A percentile compares a stretch with the other conserved stretches of the same genome.
These are phyloP conservation scores for Euphorbia corollata DNA, from an alignment of 441 rosid species.

Conservation along the genomic window DNA sequence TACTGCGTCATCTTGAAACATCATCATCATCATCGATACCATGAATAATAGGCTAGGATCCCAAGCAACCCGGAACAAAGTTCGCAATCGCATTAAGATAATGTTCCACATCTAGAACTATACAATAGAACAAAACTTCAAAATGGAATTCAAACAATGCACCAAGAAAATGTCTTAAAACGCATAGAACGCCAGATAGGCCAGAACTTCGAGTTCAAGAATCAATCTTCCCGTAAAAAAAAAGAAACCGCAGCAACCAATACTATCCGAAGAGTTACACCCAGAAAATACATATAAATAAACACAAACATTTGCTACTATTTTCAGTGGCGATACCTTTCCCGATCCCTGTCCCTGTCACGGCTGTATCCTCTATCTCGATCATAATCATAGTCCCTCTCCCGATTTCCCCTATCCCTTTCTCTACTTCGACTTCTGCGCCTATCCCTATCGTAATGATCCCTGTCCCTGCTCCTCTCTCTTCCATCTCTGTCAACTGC, in stretches of 20 bases:
- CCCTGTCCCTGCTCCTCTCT: slow-evolving; percentile 63
- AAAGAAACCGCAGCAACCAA: slow-evolving; percentile 2
- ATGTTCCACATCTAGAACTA: not conserved
- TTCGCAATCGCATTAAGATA: not conserved
- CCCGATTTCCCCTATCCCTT: slow-evolving; percentile 47
- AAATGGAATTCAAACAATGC: not conserved
- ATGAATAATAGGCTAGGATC: too few relatives aligned
- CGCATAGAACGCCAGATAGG: too few relatives aligned
- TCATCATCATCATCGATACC: too few relatives aligned
- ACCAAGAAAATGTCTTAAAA: too few relatives aligned
- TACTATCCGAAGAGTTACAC: not conserved
- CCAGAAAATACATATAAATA: not conserved
- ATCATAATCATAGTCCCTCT: too few relatives aligned
- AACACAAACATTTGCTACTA: slow-evolving; percentile 1
- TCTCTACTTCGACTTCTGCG: slow-evolving; percentile 68
- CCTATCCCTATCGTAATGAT: slow-evolving; percentile 53
- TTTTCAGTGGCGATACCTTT: slow-evolving; percentile 29
- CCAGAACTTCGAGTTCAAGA: not conserved
- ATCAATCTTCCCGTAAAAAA: too few relatives aligned
- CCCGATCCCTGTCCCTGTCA: too few relatives aligned
- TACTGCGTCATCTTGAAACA: too few relatives aligned
- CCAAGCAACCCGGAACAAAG: not conserved
- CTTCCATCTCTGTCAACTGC: slow-evolving; percentile 51
- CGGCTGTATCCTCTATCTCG: slow-evolving; percentile 47
- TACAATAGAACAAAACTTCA: not conserved